A percentile compares a stretch with the other conserved stretches of the same genome.
phyloP scores from a whole-genome alignment of 345 rosid species.

The Melaleuca quinquenervia region DNA sequence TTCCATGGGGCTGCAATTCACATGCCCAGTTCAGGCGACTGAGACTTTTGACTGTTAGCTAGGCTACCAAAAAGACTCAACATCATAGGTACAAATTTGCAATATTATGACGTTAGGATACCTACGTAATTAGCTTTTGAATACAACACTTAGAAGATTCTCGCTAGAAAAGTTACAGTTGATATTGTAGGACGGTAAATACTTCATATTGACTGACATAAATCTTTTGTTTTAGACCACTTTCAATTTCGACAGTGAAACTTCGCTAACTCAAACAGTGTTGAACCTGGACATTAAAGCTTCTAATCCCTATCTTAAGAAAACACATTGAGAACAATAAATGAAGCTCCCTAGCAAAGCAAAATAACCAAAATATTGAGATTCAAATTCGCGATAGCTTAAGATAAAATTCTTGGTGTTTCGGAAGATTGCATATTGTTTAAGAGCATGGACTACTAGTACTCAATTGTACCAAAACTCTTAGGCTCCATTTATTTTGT shows the following conservation, averaged over 20 bases:
- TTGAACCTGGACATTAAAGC: neutral
- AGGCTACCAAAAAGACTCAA: neutral
- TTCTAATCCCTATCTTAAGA: neutral
- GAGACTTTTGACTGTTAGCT: neutral
- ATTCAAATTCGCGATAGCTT: neutral
- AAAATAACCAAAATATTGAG: too few relatives aligned
- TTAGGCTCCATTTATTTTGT: too few relatives aligned
- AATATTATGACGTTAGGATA: neutral
- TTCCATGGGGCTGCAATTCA: neutral
- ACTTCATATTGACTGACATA: neutral
- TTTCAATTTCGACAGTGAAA: neutral
- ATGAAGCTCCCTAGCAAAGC: too few relatives aligned
- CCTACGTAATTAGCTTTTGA: neutral
- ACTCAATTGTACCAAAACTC: neutral
- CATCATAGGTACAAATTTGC: neutral
- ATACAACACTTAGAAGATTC: neutral
- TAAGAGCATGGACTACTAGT: neutral
- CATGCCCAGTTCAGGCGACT: neutral
- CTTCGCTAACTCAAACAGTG: neutral
- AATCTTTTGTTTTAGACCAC: neutral
- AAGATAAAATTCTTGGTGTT: neutral
- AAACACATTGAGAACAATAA: too few relatives aligned
- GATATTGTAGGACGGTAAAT: neutral
- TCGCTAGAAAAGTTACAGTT: neutral
- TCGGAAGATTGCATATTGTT: neutral